A percentile compares a stretch with the other conserved stretches of the same genome.
Conservation (phyloP, 2,329 filamentous ascomycete species). For the Fusarium haematococcum region DNA sequence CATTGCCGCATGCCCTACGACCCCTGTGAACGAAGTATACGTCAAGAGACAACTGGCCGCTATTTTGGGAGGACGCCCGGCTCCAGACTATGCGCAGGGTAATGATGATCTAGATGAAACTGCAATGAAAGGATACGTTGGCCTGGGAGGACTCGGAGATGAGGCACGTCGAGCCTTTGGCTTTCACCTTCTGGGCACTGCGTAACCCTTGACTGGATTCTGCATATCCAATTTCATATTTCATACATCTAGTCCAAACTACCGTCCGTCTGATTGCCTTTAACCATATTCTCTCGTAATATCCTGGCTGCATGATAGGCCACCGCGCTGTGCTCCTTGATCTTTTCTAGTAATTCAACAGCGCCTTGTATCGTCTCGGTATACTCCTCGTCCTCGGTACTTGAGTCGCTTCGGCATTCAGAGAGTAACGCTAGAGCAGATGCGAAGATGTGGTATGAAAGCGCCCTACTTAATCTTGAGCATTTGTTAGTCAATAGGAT, state of each 20-base stretch:
- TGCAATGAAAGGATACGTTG: conserved; percentile 21
- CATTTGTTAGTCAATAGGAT: neutral
- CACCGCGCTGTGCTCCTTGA: neutral
- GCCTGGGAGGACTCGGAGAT: conserved; percentile 7
- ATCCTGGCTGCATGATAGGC: neutral
- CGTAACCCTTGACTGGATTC: neutral
- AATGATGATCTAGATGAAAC: conserved; percentile 22
- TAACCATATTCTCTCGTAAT: neutral
- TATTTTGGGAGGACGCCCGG: conserved; percentile 12
- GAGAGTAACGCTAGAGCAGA: neutral
- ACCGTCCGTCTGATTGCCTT: neutral
- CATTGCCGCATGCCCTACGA: conserved; percentile 52
- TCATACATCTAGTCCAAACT: neutral
- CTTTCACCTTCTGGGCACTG: conserved; percentile 7
- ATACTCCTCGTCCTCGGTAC: neutral
- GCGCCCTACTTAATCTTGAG: neutral
- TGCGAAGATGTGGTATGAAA: neutral
- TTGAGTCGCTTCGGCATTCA: neutral
- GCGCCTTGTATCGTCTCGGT: neutral
- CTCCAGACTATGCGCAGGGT: conserved; percentile 11
- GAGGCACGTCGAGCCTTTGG: conserved; percentile 24
- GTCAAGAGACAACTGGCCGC: conserved; percentile 34
- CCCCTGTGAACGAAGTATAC: conserved; percentile 39
- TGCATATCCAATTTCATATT: neutral
- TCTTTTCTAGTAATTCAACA: neutral